phyloP scores from a whole-genome alignment of 1,284 basidiomycete genomes.

The Trametes polyzona region DNA sequence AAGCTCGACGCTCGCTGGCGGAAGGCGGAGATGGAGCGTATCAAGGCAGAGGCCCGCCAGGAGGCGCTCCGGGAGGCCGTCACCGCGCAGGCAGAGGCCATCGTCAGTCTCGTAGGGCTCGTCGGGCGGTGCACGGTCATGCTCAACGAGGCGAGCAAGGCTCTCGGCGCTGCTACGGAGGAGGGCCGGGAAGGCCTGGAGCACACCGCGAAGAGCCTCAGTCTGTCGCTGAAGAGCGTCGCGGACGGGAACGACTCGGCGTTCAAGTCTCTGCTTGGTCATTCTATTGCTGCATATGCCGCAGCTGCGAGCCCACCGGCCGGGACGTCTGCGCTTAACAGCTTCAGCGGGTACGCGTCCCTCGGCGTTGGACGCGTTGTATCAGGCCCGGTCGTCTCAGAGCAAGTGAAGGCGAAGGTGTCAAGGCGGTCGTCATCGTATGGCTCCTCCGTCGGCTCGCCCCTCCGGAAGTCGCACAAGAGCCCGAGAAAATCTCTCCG shows the following conservation, averaged over 20 bases:
- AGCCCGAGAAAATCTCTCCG: slow-evolving; percentile 75
- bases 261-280: slow-evolving; percentile 67
- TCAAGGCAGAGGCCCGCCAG: slow-evolving; percentile 71
- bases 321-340: slow-evolving; percentile 26
- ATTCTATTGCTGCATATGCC: slow-evolving; percentile 60
- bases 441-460: slow-evolving; percentile 41
- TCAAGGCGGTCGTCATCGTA: slow-evolving; percentile 57
- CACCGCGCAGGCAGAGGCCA: slow-evolving; percentile 65
- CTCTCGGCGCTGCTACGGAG: slow-evolving; percentile 52
- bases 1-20: slow-evolving; percentile 71
- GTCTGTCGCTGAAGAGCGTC: slow-evolving; percentile 54
- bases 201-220: slow-evolving; percentile 47
- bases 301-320: slow-evolving; percentile 25
- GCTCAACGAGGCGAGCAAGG: slow-evolving; percentile 66
- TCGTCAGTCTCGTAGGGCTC: slow-evolving; percentile 76
- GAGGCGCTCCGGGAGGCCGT: slow-evolving; percentile 70
- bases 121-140: slow-evolving; percentile 81
- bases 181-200: slow-evolving; percentile 46
- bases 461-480: slow-evolving; percentile 44
- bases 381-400: slow-evolving; percentile 51
- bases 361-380: slow-evolving; percentile 38
- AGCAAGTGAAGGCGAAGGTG: slow-evolving; percentile 40
- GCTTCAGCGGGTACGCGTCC: slow-evolving; percentile 43
- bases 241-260: slow-evolving; percentile 70
- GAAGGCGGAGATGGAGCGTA: slow-evolving; percentile 74